phyloP scores from a whole-genome alignment of 1,284 basidiomycete species.

The Earliella scabrosa region DNA sequence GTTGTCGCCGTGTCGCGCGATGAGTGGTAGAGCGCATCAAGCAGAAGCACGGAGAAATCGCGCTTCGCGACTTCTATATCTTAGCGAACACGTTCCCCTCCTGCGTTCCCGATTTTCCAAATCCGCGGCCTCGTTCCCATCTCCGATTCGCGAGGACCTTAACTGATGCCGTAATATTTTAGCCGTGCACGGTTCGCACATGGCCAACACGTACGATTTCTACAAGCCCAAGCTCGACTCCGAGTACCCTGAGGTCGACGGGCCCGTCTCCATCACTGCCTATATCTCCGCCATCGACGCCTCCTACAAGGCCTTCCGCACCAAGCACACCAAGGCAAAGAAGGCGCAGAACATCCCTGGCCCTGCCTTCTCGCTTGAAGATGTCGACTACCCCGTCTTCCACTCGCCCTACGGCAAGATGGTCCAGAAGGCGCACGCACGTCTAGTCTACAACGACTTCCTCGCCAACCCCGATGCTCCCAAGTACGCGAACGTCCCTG shows the following conservation, averaged over 20 bases:
- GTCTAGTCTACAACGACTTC: constrained; percentile 94
- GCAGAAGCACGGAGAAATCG: too few relatives aligned
- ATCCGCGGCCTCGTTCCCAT: background rate
- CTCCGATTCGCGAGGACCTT: background rate
- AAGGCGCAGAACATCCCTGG: constrained; percentile 52
- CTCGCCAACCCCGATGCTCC: constrained; percentile 76
- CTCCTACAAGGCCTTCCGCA: constrained; percentile 86
- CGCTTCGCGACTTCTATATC: too few relatives aligned
- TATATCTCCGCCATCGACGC: constrained; percentile 95
- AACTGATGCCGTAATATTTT: constrained; percentile 21
- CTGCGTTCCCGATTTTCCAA: constrained; percentile 4
- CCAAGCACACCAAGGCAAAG: constrained; percentile 75
- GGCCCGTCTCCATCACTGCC: constrained; percentile 93
- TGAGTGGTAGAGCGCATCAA: background rate
- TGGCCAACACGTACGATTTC: constrained; percentile 98
- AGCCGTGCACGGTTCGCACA: constrained; percentile 97
- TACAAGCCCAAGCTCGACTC: constrained; percentile 95
- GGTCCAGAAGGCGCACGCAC: constrained; percentile 96
- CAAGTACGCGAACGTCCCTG: constrained; percentile 76
- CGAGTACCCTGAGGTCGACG: constrained; percentile 97
- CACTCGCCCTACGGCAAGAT: constrained; percentile 98
- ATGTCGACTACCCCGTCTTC: constrained; percentile 91
- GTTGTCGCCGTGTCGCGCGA: background rate
- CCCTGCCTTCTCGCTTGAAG: constrained; percentile 68
- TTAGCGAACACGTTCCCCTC: constrained; percentile 5